Base-by-base conservation (phyloP, 192 early-diverging fungal genomes). In the Obelidium mucronatum region DNA sequence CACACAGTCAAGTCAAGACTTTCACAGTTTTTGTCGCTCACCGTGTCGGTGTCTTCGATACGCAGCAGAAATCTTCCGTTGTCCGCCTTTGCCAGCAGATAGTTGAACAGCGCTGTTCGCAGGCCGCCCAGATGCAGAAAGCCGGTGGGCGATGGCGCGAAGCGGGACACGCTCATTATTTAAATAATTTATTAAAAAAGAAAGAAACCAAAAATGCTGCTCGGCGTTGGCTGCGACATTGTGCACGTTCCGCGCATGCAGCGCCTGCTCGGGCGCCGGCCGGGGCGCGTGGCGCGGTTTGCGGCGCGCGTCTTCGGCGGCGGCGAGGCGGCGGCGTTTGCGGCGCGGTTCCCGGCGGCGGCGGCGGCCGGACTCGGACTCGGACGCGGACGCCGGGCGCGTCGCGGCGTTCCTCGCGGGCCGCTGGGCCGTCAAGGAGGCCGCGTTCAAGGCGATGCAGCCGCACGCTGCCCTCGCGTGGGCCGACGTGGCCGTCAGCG, bases 61-160 rank as follows among this genome's bases (percentile, higher is more conserved):
- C 96, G 88, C 66, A 98, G 77, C 60, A 97, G 83, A 82, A 96
- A 96, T 28, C 77, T 64, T 5, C 94, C 95, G 26, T 90, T 87
- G 6, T 86, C 84, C 53, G 91, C 84, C n/a, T 88, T 85, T 1
- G 96, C 91, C 19, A 96, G 78, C 36, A 97, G 82, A 71, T 92
- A 95, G 85, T 96, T 97, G 80, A 93, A 98, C 61, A 98, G 87
- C 11, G 94, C 94, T 2, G 96, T 98, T 33, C 96, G 88, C 54
- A 98, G 85, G 11, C 95, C 95, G 34, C 96, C 96, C 36, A 98
- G 88, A 74, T 98, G 96, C 60, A 98, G 86, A 74, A 91, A 87
- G 17, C 96, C 96, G 2, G 96, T 97, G 3, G 96, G 96, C 53
- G 93, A 94, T 3, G 96, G 96, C 22, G 96, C 96, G 77, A 98